Percentiles rank a stretch among this genome's conserved stretches.
These are phyloP conservation scores for Claviceps sp. DNA, from an alignment of 2,329 filamentous ascomycete species.

Conservation along the genomic window DNA sequence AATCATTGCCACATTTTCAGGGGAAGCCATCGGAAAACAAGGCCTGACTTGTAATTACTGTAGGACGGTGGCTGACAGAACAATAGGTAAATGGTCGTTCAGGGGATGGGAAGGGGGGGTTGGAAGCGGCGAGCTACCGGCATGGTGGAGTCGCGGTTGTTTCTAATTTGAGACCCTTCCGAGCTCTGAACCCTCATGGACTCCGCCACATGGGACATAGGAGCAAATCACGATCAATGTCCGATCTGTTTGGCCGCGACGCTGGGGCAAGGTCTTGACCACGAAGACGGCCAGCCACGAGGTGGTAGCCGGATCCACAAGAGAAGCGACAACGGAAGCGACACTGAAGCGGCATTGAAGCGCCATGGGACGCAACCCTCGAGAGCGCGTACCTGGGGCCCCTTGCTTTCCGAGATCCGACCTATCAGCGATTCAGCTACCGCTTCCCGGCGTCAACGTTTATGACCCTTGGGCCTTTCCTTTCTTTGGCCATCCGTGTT, in stretches of 20 bases:
- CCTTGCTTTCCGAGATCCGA: not conserved
- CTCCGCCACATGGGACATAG: not conserved
- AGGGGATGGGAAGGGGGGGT: not conserved
- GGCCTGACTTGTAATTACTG: not conserved
- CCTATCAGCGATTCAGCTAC: too few species aligned
- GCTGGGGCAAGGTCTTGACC: not conserved
- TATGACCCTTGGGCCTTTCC: too few species aligned
- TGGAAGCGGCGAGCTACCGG: not conserved
- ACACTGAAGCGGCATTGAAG: not conserved
- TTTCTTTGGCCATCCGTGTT: too few species aligned
- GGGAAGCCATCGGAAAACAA: not conserved
- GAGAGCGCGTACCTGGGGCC: constrained; percentile 1
- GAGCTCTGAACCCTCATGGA: not conserved
- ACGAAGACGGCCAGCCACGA: not conserved
- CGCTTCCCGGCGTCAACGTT: too few species aligned
- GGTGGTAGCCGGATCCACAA: not conserved
- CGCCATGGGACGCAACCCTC: not conserved
- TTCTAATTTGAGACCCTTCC: not conserved
- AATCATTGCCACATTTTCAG: not conserved
- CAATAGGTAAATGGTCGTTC: not conserved
- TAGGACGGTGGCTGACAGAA: not conserved
- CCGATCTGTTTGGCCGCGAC: not conserved
- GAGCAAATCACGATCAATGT: not conserved
- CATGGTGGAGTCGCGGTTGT: not conserved
- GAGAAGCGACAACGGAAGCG: not conserved